A percentile compares a stretch with the other conserved stretches of the same genome.
These are phyloP conservation scores for Aspergillus vadensis DNA, from an alignment of 2,329 filamentous ascomycete genomes.

Conservation along the genomic window DNA sequence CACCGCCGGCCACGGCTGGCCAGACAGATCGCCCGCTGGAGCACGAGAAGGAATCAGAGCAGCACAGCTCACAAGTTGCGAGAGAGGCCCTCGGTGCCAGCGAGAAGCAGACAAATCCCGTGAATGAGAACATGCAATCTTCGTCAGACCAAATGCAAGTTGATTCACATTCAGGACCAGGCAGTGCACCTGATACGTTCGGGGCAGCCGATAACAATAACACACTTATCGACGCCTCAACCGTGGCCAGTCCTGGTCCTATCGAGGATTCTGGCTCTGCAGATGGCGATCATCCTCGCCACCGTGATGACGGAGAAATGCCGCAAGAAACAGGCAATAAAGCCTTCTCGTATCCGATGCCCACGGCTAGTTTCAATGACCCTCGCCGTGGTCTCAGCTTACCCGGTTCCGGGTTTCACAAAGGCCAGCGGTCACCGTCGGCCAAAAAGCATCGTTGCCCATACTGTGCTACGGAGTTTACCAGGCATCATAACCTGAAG, in stretches of 20 bases:
- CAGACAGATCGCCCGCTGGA: slow-evolving; percentile 33
- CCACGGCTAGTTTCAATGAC: slow-evolving; percentile 53
- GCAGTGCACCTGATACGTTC: slow-evolving; percentile 52
- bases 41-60: slow-evolving; percentile 35
- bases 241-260: slow-evolving; percentile 50
- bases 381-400: slow-evolving; percentile 62
- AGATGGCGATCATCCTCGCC: slow-evolving; percentile 45
- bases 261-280: slow-evolving; percentile 49
- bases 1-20: slow-evolving; percentile 58
- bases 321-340: slow-evolving; percentile 51
- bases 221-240: slow-evolving; percentile 54
- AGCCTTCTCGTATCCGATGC: slow-evolving; percentile 66
- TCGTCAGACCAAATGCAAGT: slow-evolving; percentile 49
- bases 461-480: slow-evolving; percentile 95
- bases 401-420: slow-evolving; percentile 57
- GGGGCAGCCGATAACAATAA: slow-evolving; percentile 54
- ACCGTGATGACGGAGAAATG: slow-evolving; percentile 40
- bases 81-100: slow-evolving; percentile 44
- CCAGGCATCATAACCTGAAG: slow-evolving; percentile 94
- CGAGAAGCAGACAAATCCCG: slow-evolving; percentile 38
- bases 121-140: slow-evolving; percentile 54
- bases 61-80: slow-evolving; percentile 44
- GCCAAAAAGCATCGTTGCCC: slow-evolving; percentile 94
- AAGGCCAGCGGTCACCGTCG: slow-evolving; percentile 68
- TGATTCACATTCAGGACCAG: slow-evolving; percentile 55